Evolutionary conservation across 2,329 filamentous ascomycete species (phyloP).

Genomic region (Lizonia empirigonia): DNA sequence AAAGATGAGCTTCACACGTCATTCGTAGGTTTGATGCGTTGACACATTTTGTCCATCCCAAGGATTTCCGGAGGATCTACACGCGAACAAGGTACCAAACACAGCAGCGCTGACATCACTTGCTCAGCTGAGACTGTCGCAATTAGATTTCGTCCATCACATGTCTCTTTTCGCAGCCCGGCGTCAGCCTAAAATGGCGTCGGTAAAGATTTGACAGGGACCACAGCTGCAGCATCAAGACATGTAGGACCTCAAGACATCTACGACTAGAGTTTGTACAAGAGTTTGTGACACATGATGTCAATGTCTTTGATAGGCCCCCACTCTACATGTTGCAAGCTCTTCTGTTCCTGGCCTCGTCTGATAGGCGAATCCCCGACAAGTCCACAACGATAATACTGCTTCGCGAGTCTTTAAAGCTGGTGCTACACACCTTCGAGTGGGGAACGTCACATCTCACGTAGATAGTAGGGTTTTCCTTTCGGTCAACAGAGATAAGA

Average conservation of each 20-base stretch:
- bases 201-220: neutral
- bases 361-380: too few relatives aligned
- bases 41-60: slow-evolving; percentile 6
- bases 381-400: too few relatives aligned
- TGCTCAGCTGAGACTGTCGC: neutral
- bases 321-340: too few relatives aligned
- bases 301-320: too few relatives aligned
- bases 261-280: too few relatives aligned
- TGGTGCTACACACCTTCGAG: slow-evolving; percentile 8
- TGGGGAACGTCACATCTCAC: slow-evolving; percentile 15
- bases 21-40: neutral
- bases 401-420: too few relatives aligned
- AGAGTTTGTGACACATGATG: too few relatives aligned
- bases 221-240: neutral
- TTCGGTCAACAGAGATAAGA: slow-evolving; percentile 2
- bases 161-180: slow-evolving; percentile 3
- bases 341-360: too few relatives aligned
- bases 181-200: neutral
- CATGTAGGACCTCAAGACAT: neutral
- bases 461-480: slow-evolving; percentile 13
- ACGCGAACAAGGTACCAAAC: neutral
- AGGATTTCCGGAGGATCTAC: neutral
- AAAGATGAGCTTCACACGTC: neutral
- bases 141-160: neutral
- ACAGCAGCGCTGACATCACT: slow-evolving; percentile 1